A percentile compares a stretch with the other conserved stretches of the same genome.
phyloP scores from a whole-genome alignment of 2,329 filamentous ascomycete species.

The Alternaria sp. region DNA sequence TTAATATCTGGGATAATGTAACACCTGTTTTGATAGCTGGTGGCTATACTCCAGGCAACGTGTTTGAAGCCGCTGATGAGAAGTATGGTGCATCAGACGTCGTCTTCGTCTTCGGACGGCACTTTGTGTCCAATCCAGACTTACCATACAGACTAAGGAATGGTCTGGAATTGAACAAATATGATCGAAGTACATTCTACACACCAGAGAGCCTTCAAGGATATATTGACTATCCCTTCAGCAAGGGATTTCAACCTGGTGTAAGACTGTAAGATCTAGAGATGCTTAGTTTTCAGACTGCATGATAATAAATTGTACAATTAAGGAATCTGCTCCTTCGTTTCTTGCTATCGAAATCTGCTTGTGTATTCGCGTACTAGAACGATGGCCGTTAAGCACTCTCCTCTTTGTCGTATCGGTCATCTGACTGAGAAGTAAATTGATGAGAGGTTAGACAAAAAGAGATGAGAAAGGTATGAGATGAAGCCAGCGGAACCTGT shows the following conservation, averaged over 20 bases:
- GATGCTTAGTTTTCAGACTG: not conserved
- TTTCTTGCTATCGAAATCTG: not conserved
- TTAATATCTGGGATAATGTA: constrained; percentile 8
- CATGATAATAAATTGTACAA: not conserved
- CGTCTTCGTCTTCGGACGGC: constrained; percentile 53
- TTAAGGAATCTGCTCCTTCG: not conserved
- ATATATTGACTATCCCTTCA: constrained; percentile 21
- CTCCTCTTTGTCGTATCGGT: not conserved
- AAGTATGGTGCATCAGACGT: constrained; percentile 45
- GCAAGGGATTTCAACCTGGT: not conserved
- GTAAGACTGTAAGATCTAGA: not conserved
- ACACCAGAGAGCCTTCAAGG: constrained; percentile 18
- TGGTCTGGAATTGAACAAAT: constrained; percentile 49
- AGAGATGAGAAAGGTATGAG: not conserved
- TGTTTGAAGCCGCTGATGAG: constrained; percentile 40
- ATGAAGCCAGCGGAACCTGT: not conserved
- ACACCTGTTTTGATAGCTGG: constrained; percentile 48
- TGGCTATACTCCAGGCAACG: constrained; percentile 49
- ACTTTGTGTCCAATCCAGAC: constrained; percentile 57
- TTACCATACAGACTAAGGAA: constrained; percentile 54
- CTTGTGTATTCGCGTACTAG: not conserved
- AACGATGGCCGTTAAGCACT: not conserved
- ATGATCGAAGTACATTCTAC: constrained; percentile 45
- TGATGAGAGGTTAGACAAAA: not conserved
- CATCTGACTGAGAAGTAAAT: not conserved